A percentile compares a stretch with the other conserved stretches of the same genome.
These are phyloP conservation scores for Przewalskia tangutica DNA, from an alignment of 257 asterid genomes.

Conservation along the genomic window DNA sequence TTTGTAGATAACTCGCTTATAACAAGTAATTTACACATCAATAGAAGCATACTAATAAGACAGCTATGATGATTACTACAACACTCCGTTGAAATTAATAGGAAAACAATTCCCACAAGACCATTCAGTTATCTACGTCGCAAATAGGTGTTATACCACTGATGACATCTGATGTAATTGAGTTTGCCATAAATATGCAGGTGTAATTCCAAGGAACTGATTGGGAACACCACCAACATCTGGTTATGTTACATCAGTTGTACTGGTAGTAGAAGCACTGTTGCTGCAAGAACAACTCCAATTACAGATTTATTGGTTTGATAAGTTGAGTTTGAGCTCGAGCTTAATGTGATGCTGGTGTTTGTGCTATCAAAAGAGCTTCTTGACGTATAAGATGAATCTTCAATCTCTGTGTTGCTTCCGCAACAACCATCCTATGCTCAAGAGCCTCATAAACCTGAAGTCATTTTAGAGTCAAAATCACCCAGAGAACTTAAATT, in stretches of 20 bases:
- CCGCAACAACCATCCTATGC: constrained; percentile 65
- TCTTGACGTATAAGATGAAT: constrained; percentile 84
- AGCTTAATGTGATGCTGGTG: constrained; percentile 62
- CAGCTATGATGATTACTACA: not conserved
- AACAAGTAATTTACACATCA: not conserved
- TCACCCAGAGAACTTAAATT: too few relatives aligned
- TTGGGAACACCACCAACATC: constrained; percentile 97
- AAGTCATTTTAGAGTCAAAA: constrained; percentile 5
- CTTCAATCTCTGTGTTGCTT: constrained; percentile 94
- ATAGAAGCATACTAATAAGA: not conserved
- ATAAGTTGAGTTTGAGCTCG: constrained; percentile 71
- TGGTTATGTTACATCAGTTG: constrained; percentile 64
- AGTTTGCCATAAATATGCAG: constrained; percentile 81
- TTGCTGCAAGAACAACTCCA: constrained; percentile 35
- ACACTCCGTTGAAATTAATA: not conserved
- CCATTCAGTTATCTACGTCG: not conserved
- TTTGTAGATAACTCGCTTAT: not conserved
- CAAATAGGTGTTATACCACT: constrained; percentile 39
- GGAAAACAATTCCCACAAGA: not conserved
- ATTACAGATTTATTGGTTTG: constrained; percentile 38
- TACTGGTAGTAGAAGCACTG: constrained; percentile 24
- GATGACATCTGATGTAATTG: constrained; percentile 65
- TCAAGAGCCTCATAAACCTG: constrained; percentile 74
- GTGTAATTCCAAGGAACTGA: constrained; percentile 88
- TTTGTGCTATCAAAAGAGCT: constrained; percentile 76